Evolutionary conservation across 306 rosid genomes (phyloP).

Genomic region (Ziziphus jujuba): DNA sequence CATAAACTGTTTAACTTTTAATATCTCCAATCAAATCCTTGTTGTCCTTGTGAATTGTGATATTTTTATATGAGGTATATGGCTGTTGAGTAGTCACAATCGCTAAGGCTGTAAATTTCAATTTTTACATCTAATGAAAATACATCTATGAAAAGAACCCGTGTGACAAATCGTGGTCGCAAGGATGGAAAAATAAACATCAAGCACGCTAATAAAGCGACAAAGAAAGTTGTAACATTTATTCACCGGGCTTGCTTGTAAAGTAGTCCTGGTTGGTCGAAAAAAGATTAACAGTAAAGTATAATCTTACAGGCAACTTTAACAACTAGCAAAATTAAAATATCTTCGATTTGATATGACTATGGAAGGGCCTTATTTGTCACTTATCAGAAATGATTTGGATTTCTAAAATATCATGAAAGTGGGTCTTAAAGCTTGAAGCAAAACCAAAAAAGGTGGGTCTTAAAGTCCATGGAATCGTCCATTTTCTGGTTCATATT

Average conservation of each 20-base stretch:
- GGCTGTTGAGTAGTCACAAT: constrained; percentile 10
- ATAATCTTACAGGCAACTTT: neutral
- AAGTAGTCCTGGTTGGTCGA: too few species aligned
- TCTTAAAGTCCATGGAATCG: neutral
- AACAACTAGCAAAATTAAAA: constrained; percentile 9
- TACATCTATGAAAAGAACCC: too few species aligned
- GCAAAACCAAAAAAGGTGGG: too few species aligned
- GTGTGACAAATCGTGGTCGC: too few species aligned
- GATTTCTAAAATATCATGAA: neutral
- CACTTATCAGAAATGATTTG: neutral
- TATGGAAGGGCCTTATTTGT: neutral
- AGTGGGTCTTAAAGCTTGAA: neutral
- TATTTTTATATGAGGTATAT: neutral
- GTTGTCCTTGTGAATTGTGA: neutral
- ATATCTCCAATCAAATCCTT: neutral
- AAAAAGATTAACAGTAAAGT: too few species aligned
- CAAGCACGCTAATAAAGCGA: too few species aligned
- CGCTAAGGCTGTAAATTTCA: neutral
- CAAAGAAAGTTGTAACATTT: too few species aligned
- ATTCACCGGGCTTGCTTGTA: too few species aligned
- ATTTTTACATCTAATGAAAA: too few species aligned
- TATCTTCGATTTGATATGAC: neutral
- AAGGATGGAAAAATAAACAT: too few species aligned
- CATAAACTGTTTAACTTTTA: too few species aligned
- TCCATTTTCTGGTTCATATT: neutral